A percentile compares a stretch with the other conserved stretches of the same genome.
Conservation (phyloP, 129 eudicot species). For the Artemisia argyi region DNA sequence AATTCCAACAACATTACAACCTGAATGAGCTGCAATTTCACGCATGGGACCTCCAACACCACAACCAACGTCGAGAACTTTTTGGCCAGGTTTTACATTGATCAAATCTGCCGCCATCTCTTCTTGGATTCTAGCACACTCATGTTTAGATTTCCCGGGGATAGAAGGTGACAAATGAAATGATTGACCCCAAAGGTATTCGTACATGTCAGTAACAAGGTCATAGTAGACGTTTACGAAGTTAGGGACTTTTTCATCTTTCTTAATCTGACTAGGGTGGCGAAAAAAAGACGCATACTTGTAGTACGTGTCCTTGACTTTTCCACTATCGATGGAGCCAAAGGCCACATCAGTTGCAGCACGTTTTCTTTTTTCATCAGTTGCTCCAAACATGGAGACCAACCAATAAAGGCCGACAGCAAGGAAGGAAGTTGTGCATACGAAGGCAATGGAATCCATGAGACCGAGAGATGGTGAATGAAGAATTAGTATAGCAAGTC, state of each 20-base stretch:
- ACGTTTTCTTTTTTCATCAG: slow-evolving; percentile 86
- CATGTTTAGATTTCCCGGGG: slow-evolving; percentile 76
- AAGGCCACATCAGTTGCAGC: slow-evolving; percentile 68
- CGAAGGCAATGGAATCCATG: slow-evolving; percentile 70
- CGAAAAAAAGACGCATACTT: slow-evolving; percentile 94
- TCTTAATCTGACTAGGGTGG: slow-evolving; percentile 81
- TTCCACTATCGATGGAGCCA: slow-evolving; percentile 73
- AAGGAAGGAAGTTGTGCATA: slow-evolving; percentile 58
- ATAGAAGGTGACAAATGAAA: slow-evolving; percentile 86
- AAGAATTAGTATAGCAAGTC: too few species aligned
- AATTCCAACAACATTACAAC: slow-evolving; percentile 74
- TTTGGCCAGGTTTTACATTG: slow-evolving; percentile 52
- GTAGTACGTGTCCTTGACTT: slow-evolving; percentile 72
- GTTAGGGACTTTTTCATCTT: slow-evolving; percentile 71
- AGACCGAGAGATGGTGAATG: too few species aligned
- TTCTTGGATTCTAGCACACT: slow-evolving; percentile 68
- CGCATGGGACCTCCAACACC: slow-evolving; percentile 99
- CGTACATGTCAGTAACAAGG: slow-evolving; percentile 94
- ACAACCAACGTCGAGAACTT: slow-evolving; percentile 85
- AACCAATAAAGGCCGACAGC: slow-evolving; percentile 95
- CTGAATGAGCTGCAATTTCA: slow-evolving; percentile 85
- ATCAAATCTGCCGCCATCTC: slow-evolving; percentile 90
- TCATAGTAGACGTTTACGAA: slow-evolving; percentile 90
- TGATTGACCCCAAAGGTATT: slow-evolving; percentile 98
- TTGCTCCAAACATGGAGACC: slow-evolving; percentile 80